Conservation (phyloP, 306 rosid genomes). For the Psophocarpus tetragonolobus region DNA sequence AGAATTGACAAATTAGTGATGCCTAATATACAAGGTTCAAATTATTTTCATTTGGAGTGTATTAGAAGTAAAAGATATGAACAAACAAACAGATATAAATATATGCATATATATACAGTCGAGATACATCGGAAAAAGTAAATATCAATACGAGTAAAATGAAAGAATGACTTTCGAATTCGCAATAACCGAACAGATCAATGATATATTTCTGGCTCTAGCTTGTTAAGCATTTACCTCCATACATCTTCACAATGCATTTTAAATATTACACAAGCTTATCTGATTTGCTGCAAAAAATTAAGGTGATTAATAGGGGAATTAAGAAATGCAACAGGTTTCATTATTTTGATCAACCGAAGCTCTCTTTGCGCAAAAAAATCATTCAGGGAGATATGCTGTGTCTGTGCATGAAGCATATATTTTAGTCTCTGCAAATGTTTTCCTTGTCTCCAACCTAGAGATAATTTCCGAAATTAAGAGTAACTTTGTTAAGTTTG, state of each 20-base stretch:
- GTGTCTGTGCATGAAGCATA: neutral
- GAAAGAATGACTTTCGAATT: neutral
- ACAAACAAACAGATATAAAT: neutral
- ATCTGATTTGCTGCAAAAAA: conserved; percentile 1
- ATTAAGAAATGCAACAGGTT: neutral
- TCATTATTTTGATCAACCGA: neutral
- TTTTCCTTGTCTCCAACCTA: neutral
- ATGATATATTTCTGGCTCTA: neutral
- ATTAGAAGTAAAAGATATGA: neutral
- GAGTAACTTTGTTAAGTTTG: neutral
- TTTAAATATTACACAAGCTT: neutral
- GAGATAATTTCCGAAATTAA: neutral
- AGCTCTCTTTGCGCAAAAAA: neutral
- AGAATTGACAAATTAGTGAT: neutral
- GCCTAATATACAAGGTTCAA: neutral
- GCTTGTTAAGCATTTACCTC: neutral
- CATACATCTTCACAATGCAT: neutral
- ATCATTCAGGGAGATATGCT: neutral
- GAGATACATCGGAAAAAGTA: neutral
- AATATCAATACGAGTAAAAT: neutral
- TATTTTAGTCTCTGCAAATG: neutral
- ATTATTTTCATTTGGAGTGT: conserved; percentile 23
- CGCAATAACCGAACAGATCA: neutral
- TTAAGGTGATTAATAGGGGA: neutral
- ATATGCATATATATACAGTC: neutral